Evolutionary conservation across 108 stramenopile species (phyloP).

Genomic region (Cylindrotheca fusiformis): DNA sequence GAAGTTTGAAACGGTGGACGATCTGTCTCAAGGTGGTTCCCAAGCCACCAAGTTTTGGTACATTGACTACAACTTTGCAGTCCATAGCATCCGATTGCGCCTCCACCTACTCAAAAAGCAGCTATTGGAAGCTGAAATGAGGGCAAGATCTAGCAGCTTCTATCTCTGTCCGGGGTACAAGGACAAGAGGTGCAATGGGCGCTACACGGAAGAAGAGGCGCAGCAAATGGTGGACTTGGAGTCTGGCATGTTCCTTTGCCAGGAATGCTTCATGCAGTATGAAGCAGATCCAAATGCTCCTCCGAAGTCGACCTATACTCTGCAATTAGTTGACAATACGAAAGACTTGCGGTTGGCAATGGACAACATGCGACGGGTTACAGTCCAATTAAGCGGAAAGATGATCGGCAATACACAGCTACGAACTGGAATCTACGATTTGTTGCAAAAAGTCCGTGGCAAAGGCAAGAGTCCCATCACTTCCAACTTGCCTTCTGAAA

Average conservation of each 20-base stretch:
- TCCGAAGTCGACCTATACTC: conserved; percentile 57
- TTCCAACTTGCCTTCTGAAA: conserved; percentile 86
- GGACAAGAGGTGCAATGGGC: conserved; percentile 74
- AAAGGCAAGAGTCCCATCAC: conserved; percentile 67
- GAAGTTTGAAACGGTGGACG: conserved; percentile 84
- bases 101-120: conserved; percentile 71
- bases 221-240: conserved; percentile 76
- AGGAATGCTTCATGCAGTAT: conserved; percentile 64
- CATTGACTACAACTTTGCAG: conserved; percentile 77
- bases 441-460: conserved; percentile 83
- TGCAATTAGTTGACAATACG: conserved; percentile 78
- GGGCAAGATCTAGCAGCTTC: conserved; percentile 63
- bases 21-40: conserved; percentile 79
- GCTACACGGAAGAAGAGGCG: conserved; percentile 81
- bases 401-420: conserved; percentile 64
- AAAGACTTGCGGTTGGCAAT: conserved; percentile 67
- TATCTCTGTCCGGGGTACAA: conserved; percentile 87
- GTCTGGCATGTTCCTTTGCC: conserved; percentile 80
- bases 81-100: conserved; percentile 84
- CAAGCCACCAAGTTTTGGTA: conserved; percentile 87
- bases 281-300: conserved; percentile 74
- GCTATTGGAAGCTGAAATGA: conserved; percentile 65
- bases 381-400: conserved; percentile 78
- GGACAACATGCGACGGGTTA: conserved; percentile 74
- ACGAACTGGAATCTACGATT: conserved; percentile 76